Conservation (phyloP, 768 basidiomycete genomes). For the Amanita subjunquillea region DNA sequence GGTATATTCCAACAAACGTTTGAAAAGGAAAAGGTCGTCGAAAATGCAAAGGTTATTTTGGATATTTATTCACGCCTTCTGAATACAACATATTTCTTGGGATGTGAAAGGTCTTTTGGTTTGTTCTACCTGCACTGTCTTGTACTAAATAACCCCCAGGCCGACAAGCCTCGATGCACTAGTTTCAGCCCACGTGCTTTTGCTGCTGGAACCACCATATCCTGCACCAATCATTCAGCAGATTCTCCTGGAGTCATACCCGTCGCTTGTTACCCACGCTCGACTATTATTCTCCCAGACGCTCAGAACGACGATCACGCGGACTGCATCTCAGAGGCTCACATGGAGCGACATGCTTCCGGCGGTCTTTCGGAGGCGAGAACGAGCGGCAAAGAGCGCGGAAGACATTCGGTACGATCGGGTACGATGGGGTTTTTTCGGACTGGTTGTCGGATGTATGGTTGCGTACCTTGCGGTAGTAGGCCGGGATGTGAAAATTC, state of each 20-base stretch:
- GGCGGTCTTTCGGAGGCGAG: slow-evolving; percentile 15
- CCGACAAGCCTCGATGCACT: slow-evolving; percentile 54
- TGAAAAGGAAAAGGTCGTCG: slow-evolving; percentile 55
- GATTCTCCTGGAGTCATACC: slow-evolving; percentile 45
- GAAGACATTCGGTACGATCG: slow-evolving; percentile 38
- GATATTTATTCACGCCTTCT: slow-evolving; percentile 52
- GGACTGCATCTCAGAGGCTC: not conserved
- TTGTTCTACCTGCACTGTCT: not conserved
- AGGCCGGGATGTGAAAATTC: slow-evolving; percentile 6
- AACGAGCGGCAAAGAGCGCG: slow-evolving; percentile 15
- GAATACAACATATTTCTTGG: slow-evolving; percentile 36
- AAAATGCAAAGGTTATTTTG: slow-evolving; percentile 46
- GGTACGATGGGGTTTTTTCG: slow-evolving; percentile 45
- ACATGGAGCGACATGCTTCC: slow-evolving; percentile 26
- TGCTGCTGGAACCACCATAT: slow-evolving; percentile 47
- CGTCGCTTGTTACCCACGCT: slow-evolving; percentile 49
- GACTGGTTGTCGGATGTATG: slow-evolving; percentile 31
- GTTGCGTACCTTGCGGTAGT: slow-evolving; percentile 26
- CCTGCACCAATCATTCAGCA: slow-evolving; percentile 49
- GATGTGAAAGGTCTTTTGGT: slow-evolving; percentile 33
- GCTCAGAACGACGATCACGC: not conserved
- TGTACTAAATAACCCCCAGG: slow-evolving; percentile 23
- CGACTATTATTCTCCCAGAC: slow-evolving; percentile 27
- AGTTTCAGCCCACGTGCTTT: slow-evolving; percentile 58
- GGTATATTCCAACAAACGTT: slow-evolving; percentile 44